Percentiles rank a stretch among this genome's conserved stretches.
These are phyloP conservation scores for Epichloe aotearoae DNA, from an alignment of 2,329 filamentous ascomycete species.

Conservation along the genomic window DNA sequence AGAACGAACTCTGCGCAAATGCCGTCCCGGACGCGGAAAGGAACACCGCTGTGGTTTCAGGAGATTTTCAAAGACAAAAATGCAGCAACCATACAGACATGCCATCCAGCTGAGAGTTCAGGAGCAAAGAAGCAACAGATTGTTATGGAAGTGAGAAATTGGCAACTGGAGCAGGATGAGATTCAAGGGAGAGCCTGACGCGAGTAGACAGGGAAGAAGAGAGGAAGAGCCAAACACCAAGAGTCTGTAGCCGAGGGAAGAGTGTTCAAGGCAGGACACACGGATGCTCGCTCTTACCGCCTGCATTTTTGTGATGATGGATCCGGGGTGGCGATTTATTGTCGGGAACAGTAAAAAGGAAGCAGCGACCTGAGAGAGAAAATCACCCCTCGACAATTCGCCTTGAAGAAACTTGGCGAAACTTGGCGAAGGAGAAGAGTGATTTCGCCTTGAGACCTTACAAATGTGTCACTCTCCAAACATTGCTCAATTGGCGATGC, in stretches of 20 bases:
- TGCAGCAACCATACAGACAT: slow-evolving; percentile 13
- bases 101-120: slow-evolving; percentile 3
- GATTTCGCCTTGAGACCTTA: background rate
- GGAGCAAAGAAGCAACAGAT: slow-evolving; percentile 14
- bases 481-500: background rate
- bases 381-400: background rate
- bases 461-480: background rate
- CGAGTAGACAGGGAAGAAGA: slow-evolving; percentile 3
- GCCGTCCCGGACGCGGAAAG: background rate
- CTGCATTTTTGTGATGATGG: background rate
- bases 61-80: slow-evolving; percentile 9
- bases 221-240: background rate
- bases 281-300: slow-evolving; percentile 4
- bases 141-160: slow-evolving; percentile 10
- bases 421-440: background rate
- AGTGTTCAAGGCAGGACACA: slow-evolving; percentile 2
- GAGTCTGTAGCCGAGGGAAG: slow-evolving; percentile 1
- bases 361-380: slow-evolving; percentile 3
- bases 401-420: background rate
- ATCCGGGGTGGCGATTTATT: background rate
- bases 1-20: slow-evolving; percentile 1
- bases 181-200: slow-evolving; percentile 4
- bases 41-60: background rate
- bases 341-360: background rate
- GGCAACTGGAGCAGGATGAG: slow-evolving; percentile 11